A percentile compares a stretch with the other conserved stretches of the same genome.
Conservation (phyloP, 768 basidiomycete species). For the Psilocybe azurescens region DNA sequence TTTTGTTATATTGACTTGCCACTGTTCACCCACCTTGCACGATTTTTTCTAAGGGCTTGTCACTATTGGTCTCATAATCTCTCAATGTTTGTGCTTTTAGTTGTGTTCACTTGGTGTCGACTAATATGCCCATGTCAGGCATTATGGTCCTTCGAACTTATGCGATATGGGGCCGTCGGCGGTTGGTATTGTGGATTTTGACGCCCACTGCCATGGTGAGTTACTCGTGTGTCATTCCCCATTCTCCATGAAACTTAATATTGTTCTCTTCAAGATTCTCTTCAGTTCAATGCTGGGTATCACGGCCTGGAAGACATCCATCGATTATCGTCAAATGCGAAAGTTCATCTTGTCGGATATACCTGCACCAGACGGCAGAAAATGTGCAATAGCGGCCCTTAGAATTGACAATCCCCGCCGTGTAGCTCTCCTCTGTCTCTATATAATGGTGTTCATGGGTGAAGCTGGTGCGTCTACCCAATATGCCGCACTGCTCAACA, state of each 20-base stretch:
- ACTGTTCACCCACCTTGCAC: background rate
- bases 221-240: background rate
- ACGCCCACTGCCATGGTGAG: background rate
- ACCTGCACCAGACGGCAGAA: background rate
- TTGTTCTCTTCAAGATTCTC: background rate
- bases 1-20: background rate
- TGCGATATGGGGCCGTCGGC: slow-evolving; percentile 6
- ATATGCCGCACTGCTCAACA: background rate
- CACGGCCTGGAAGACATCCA: too few species aligned
- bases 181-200: slow-evolving; percentile 7
- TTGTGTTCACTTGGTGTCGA: too few species aligned
- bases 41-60: background rate
- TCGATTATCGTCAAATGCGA: too few species aligned
- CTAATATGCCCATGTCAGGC: background rate
- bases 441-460: background rate
- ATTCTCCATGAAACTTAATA: background rate
- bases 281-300: background rate
- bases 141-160: slow-evolving; percentile 8
- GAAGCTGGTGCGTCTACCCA: slow-evolving; percentile 1
- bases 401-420: background rate
- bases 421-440: background rate
- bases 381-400: background rate
- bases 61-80: background rate
- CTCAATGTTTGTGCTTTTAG: background rate
- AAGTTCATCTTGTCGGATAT: too few species aligned